phyloP scores from a whole-genome alignment of 495 filamentous ascomycete genomes.

The Letharia columbiana region DNA sequence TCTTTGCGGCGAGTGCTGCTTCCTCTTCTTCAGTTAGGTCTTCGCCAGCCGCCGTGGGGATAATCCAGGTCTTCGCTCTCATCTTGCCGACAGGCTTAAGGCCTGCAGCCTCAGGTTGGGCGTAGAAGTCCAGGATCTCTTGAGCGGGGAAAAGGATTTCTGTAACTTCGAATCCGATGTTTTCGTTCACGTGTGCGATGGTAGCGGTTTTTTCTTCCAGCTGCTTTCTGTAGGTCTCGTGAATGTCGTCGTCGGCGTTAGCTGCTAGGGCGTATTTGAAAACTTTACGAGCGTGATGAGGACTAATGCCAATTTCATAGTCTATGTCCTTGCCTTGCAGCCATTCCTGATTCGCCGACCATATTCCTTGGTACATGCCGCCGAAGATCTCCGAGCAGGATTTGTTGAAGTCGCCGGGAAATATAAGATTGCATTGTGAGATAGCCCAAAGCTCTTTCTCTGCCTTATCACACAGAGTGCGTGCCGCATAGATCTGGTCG shows the following conservation, averaged over 20 bases:
- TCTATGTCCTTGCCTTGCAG: conserved; percentile 25
- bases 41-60: conserved; percentile 32
- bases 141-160: conserved; percentile 36
- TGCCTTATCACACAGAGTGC: conserved; percentile 58
- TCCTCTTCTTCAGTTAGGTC: conserved; percentile 40
- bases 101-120: conserved; percentile 28
- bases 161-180: conserved; percentile 50
- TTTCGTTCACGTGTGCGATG: conserved; percentile 31
- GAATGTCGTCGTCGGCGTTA: conserved; percentile 35
- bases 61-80: conserved; percentile 35
- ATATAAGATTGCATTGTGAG: conserved; percentile 35
- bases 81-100: conserved; percentile 40
- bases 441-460: conserved; percentile 56
- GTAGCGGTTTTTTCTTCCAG: conserved; percentile 25
- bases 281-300: conserved; percentile 36
- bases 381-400: conserved; percentile 53
- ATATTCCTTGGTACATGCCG: conserved; percentile 36
- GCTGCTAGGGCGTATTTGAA: conserved; percentile 38
- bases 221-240: conserved; percentile 28
- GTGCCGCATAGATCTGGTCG: conserved; percentile 55
- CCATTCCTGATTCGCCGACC: conserved; percentile 32
- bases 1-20: conserved; percentile 5
- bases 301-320: conserved; percentile 29
- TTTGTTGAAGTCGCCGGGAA: conserved; percentile 72
- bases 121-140: conserved; percentile 38